These are phyloP conservation scores for Brassica balearica DNA, from an alignment of 441 rosid genomes.

Conservation along the genomic window DNA sequence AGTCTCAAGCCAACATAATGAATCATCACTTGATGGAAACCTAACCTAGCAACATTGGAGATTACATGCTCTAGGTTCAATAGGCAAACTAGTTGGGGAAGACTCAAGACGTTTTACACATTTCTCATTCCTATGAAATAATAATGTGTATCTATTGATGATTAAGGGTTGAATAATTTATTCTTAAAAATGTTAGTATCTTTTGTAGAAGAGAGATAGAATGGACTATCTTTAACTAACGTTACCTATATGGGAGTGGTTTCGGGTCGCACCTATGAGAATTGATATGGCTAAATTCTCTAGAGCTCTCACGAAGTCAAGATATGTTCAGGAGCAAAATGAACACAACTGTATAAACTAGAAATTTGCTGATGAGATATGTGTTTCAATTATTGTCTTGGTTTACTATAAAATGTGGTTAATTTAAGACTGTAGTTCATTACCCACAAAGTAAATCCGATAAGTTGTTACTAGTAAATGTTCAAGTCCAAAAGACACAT, in stretches of 20 bases:
- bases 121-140: too few species aligned
- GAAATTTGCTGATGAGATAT: neutral
- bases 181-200: constrained; percentile 19
- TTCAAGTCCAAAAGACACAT: constrained; percentile 21
- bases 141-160: too few species aligned
- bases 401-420: constrained; percentile 5
- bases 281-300: neutral
- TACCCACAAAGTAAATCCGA: constrained; percentile 16
- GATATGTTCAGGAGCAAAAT: too few species aligned
- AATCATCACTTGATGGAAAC: too few species aligned
- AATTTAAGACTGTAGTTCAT: constrained; percentile 11
- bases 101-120: constrained; percentile 34
- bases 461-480: constrained; percentile 7
- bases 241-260: constrained; percentile 26
- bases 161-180: constrained; percentile 10
- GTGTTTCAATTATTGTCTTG: constrained; percentile 26
- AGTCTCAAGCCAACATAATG: too few species aligned
- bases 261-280: constrained; percentile 19
- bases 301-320: too few species aligned
- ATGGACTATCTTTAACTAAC: constrained; percentile 4
- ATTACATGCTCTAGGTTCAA: constrained; percentile 38
- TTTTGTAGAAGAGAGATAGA: neutral
- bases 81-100: constrained; percentile 54
- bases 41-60: too few species aligned
- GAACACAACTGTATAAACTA: too few species aligned